Conservation (phyloP, 495 filamentous ascomycete species). For the Bombardia bombarda region DNA sequence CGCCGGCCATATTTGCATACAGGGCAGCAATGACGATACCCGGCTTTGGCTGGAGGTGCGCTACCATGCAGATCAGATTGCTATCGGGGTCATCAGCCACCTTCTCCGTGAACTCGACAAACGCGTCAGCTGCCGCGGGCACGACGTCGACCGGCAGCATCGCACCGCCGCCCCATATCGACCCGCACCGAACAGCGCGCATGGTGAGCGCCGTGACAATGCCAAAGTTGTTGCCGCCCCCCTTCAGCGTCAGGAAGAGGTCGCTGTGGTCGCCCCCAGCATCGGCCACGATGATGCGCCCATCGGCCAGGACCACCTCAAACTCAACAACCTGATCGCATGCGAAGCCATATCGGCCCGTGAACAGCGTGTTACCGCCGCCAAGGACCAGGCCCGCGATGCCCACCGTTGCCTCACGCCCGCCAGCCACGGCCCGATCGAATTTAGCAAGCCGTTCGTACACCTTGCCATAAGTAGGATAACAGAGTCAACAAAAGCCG, state of each 20-base stretch:
- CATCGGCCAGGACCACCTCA: slow-evolving; percentile 39
- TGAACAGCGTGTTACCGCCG: slow-evolving; percentile 44
- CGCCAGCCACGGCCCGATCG: slow-evolving; percentile 41
- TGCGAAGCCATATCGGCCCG: slow-evolving; percentile 37
- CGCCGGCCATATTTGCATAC: slow-evolving; percentile 14
- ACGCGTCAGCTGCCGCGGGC: slow-evolving; percentile 3
- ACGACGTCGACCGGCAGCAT: slow-evolving; percentile 3
- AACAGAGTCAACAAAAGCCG: too few relatives aligned
- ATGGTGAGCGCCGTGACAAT: slow-evolving; percentile 47
- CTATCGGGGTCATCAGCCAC: slow-evolving; percentile 9
- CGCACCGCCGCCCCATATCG: slow-evolving; percentile 13
- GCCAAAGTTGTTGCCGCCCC: slow-evolving; percentile 49
- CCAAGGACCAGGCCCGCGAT: slow-evolving; percentile 49
- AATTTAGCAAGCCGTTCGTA: slow-evolving; percentile 38
- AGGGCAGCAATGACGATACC: slow-evolving; percentile 14
- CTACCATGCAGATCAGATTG: slow-evolving; percentile 9
- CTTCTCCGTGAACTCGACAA: slow-evolving; percentile 20
- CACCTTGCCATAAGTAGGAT: too few relatives aligned
- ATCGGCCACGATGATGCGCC: slow-evolving; percentile 26
- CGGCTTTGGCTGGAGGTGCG: slow-evolving; percentile 10
- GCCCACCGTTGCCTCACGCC: slow-evolving; percentile 45
- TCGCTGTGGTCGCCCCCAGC: slow-evolving; percentile 15
- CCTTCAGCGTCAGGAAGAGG: slow-evolving; percentile 49
- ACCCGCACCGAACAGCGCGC: slow-evolving; percentile 1
- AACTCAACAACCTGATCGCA: slow-evolving; percentile 45